phyloP scores from a whole-genome alignment of 768 basidiomycete species.

The Trametopsis cervina region DNA sequence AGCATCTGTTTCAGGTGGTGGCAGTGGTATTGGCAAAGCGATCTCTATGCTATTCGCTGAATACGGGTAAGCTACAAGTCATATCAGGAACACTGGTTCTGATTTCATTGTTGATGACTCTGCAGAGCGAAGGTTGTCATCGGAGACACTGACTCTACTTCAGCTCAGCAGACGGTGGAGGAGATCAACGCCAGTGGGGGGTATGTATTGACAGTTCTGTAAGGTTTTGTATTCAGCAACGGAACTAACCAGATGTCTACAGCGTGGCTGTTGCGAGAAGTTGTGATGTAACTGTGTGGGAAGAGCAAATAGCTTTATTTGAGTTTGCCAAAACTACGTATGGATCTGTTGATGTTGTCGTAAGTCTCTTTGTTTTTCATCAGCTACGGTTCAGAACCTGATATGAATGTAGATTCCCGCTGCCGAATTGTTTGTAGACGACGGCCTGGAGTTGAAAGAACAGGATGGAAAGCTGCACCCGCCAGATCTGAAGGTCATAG shows the following conservation, averaged over 20 bases:
- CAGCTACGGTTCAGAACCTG: background rate
- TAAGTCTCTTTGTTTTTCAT: conserved; percentile 9
- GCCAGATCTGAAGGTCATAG: conserved; percentile 20
- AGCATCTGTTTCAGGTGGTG: conserved; percentile 15
- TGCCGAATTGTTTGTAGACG: conserved; percentile 3
- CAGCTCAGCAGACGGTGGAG: background rate
- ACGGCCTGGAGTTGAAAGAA: conserved; percentile 1
- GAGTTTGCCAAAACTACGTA: conserved; percentile 20
- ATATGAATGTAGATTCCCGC: conserved; percentile 3
- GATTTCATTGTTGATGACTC: too few relatives aligned
- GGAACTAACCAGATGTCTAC: background rate
- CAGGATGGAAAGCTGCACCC: conserved; percentile 21
- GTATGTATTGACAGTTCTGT: too few relatives aligned
- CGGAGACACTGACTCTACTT: background rate
- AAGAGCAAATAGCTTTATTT: conserved; percentile 25
- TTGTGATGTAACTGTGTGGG: conserved; percentile 21
- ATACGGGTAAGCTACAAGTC: conserved; percentile 19
- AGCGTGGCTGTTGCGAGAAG: conserved; percentile 11
- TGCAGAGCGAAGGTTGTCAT: background rate
- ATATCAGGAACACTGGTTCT: too few relatives aligned
- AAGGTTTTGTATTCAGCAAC: background rate
- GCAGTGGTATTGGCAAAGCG: conserved; percentile 22
- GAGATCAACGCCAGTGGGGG: background rate
- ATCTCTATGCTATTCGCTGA: conserved; percentile 18
- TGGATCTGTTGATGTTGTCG: conserved; percentile 26